Percentiles rank a stretch among this genome's conserved stretches.
Evolutionary conservation across 129 eudicot genomes (phyloP).

Genomic region (Helianthus annuus): DNA sequence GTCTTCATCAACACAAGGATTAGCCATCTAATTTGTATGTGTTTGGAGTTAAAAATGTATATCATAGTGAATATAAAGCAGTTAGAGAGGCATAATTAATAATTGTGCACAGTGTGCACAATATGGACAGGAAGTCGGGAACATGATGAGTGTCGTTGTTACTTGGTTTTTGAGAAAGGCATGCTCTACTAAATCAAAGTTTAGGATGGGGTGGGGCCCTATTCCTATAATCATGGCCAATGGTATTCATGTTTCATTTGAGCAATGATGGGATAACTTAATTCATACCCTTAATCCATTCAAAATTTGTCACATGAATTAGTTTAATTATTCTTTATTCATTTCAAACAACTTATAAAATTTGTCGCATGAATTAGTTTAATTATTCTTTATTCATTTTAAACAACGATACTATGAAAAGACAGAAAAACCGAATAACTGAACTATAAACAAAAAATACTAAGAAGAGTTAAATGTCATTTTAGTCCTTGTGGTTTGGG

Average conservation of each 20-base stretch:
- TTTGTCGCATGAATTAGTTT: neutral
- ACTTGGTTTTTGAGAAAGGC: constrained; percentile 44
- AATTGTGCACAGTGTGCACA: constrained; percentile 17
- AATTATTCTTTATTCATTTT: no score
- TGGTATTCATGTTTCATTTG: constrained; percentile 12
- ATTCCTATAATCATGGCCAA: constrained; percentile 12
- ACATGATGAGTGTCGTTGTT: constrained; percentile 36
- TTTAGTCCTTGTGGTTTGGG: no score
- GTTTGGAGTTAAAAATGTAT: constrained; percentile 9
- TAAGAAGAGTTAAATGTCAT: no score
- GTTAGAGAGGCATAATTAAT: constrained; percentile 10
- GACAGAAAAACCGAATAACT: no score
- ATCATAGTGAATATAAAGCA: constrained; percentile 28
- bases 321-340: no score
- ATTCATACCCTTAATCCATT: neutral
- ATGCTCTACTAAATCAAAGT: constrained; percentile 31
- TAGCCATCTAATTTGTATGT: constrained; percentile 21
- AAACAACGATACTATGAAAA: no score
- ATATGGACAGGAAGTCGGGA: constrained; percentile 18
- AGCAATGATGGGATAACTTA: neutral
- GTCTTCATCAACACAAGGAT: constrained; percentile 61
- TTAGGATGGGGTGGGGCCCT: constrained; percentile 25
- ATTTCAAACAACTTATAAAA: neutral
- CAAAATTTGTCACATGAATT: neutral
- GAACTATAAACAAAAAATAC: no score